phyloP scores from a whole-genome alignment of 2,329 filamentous ascomycete genomes.

The Fusarium sp. region DNA sequence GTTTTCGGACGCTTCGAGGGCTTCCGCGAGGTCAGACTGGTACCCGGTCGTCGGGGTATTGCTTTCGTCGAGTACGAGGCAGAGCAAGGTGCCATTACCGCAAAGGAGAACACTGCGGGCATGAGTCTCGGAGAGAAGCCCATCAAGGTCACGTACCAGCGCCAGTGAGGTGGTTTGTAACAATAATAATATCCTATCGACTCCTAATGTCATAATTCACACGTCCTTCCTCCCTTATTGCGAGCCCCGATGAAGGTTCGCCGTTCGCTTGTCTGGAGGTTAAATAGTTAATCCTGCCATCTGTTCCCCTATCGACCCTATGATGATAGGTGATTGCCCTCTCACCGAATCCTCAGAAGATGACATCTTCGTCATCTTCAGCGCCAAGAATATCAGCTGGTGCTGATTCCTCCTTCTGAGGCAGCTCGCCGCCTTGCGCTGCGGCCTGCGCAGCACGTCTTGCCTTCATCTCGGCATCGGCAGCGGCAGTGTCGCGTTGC shows the following conservation, averaged over 20 bases:
- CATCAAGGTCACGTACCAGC: conserved; percentile 96
- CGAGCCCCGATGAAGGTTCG: background rate
- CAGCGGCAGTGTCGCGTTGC: conserved; percentile 78
- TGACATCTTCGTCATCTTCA: conserved; percentile 85
- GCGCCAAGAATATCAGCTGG: conserved; percentile 77
- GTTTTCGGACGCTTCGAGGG: conserved; percentile 93
- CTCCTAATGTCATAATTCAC: background rate
- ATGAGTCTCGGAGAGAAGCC: conserved; percentile 81
- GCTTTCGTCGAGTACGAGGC: conserved; percentile 97
- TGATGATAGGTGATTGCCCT: background rate
- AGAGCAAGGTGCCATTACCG: conserved; percentile 88
- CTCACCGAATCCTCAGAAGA: conserved; percentile 69
- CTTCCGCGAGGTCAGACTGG: conserved; percentile 91
- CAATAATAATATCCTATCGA: background rate
- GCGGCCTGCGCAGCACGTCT: conserved; percentile 68
- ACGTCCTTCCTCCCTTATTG: background rate
- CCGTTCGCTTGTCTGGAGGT: background rate
- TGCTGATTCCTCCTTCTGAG: conserved; percentile 51
- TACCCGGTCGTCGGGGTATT: conserved; percentile 87
- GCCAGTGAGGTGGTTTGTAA: conserved; percentile 68
- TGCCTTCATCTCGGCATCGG: conserved; percentile 80
- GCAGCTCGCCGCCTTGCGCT: conserved; percentile 47
- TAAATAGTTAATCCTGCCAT: background rate
- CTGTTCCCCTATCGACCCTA: background rate
- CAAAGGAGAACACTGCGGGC: conserved; percentile 92